A percentile compares a stretch with the other conserved stretches of the same genome.
Evolutionary conservation across 768 basidiomycete genomes (phyloP).

Genomic region (Russula virescens): DNA sequence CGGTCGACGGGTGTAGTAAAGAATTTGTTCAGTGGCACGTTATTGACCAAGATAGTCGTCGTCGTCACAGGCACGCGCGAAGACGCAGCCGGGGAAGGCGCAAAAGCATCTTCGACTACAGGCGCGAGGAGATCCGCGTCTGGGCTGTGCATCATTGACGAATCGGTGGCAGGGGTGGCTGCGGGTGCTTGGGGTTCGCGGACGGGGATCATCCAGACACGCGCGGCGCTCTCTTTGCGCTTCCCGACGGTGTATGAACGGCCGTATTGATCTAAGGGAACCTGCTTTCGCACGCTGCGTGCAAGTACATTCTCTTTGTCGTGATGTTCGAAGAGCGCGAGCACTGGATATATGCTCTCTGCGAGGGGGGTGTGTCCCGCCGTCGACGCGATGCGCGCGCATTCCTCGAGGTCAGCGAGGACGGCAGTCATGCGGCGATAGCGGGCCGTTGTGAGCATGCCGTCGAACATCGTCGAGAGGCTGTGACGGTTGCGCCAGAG

Average conservation of each 20-base stretch:
- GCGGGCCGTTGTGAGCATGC: conserved; percentile 58
- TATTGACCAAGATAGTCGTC: conserved; percentile 79
- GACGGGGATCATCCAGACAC: conserved; percentile 88
- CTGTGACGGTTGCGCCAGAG: conserved; percentile 66
- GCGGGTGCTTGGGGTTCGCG: conserved; percentile 24
- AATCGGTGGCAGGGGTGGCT: background rate
- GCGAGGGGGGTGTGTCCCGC: conserved; percentile 57
- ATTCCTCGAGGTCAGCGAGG: conserved; percentile 61
- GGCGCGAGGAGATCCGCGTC: conserved; percentile 11
- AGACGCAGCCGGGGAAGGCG: conserved; percentile 9
- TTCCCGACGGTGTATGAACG: conserved; percentile 81
- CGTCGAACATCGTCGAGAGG: conserved; percentile 52
- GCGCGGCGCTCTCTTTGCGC: conserved; percentile 84
- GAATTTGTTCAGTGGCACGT: conserved; percentile 69
- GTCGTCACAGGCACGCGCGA: conserved; percentile 38
- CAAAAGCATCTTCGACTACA: conserved; percentile 10
- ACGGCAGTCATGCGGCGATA: conserved; percentile 60
- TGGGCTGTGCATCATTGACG: conserved; percentile 1
- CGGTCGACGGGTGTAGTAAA: conserved; percentile 73
- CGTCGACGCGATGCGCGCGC: conserved; percentile 51
- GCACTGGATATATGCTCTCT: conserved; percentile 42
- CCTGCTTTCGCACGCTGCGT: conserved; percentile 47
- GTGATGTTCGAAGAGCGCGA: conserved; percentile 55
- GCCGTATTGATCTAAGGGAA: conserved; percentile 66
- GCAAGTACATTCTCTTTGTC: conserved; percentile 51